phyloP scores from a whole-genome alignment of 164 flowering plant species.

The Aristolochia californica region DNA sequence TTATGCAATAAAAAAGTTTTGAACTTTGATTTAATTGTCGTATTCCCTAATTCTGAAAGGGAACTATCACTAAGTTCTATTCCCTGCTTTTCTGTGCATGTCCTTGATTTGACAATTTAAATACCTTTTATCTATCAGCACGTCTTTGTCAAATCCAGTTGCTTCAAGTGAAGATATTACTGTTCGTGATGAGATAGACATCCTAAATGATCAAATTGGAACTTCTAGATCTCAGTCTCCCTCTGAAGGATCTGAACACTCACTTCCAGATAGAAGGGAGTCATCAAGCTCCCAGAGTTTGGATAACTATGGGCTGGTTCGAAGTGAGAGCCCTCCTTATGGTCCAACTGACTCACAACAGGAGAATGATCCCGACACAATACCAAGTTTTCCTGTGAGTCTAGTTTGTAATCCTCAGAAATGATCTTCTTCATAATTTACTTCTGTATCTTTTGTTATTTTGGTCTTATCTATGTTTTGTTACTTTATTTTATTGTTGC shows the following conservation, averaged over 20 bases:
- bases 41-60: too few relatives aligned
- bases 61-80: too few relatives aligned
- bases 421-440: too few relatives aligned
- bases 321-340: slow-evolving; percentile 37
- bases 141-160: slow-evolving; percentile 26
- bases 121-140: slow-evolving; percentile 20
- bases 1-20: too few relatives aligned
- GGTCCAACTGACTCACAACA: slow-evolving; percentile 46
- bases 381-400: slow-evolving; percentile 63
- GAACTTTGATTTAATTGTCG: too few relatives aligned
- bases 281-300: slow-evolving; percentile 37
- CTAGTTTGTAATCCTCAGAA: not conserved
- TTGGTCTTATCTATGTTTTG: too few relatives aligned
- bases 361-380: slow-evolving; percentile 41
- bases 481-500: not conserved
- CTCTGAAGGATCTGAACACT: slow-evolving; percentile 21
- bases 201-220: slow-evolving; percentile 33
- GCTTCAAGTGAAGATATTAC: slow-evolving; percentile 34
- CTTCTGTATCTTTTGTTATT: too few relatives aligned
- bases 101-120: too few relatives aligned
- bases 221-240: slow-evolving; percentile 52
- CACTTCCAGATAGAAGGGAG: slow-evolving; percentile 40
- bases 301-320: slow-evolving; percentile 58
- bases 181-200: slow-evolving; percentile 31
- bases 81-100: too few relatives aligned